A percentile compares a stretch with the other conserved stretches of the same genome.
These are phyloP conservation scores for Aureobasidium subglaciale DNA, from an alignment of 2,329 filamentous ascomycete genomes.

Conservation along the genomic window DNA sequence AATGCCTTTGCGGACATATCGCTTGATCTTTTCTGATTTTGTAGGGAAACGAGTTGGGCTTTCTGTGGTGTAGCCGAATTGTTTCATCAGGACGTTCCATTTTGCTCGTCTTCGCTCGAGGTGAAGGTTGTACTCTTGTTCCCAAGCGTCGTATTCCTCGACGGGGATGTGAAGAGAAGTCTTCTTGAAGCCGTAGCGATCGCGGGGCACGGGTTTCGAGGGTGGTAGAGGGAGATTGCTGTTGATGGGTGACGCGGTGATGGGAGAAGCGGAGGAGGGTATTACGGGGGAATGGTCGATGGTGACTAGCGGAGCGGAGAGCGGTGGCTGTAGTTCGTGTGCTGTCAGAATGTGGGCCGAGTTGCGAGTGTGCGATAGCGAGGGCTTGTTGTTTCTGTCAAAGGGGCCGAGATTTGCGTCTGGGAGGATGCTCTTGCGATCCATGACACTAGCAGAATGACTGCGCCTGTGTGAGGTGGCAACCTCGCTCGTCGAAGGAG, in stretches of 20 bases:
- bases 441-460: constrained; percentile 14
- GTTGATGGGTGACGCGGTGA: background rate
- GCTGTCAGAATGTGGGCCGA: constrained; percentile 12
- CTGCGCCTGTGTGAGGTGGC: constrained; percentile 20
- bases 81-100: constrained; percentile 58
- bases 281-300: background rate
- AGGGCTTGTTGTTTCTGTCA: constrained; percentile 13
- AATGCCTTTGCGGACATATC: constrained; percentile 87
- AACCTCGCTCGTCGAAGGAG: constrained; percentile 26
- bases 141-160: constrained; percentile 58
- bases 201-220: constrained; percentile 43
- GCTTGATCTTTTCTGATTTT: constrained; percentile 74
- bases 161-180: constrained; percentile 64
- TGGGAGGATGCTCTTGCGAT: constrained; percentile 6
- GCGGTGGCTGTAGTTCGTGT: background rate
- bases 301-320: background rate
- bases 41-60: constrained; percentile 71
- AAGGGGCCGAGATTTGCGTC: background rate
- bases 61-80: constrained; percentile 47
- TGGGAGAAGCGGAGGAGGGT: too few relatives aligned
- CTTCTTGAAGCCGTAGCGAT: constrained; percentile 91
- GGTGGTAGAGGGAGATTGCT: background rate
- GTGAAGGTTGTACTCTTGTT: constrained; percentile 65
- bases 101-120: constrained; percentile 69
- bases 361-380: background rate